phyloP scores from a whole-genome alignment of 148 eudicot species.

The Polygonum aviculare region DNA sequence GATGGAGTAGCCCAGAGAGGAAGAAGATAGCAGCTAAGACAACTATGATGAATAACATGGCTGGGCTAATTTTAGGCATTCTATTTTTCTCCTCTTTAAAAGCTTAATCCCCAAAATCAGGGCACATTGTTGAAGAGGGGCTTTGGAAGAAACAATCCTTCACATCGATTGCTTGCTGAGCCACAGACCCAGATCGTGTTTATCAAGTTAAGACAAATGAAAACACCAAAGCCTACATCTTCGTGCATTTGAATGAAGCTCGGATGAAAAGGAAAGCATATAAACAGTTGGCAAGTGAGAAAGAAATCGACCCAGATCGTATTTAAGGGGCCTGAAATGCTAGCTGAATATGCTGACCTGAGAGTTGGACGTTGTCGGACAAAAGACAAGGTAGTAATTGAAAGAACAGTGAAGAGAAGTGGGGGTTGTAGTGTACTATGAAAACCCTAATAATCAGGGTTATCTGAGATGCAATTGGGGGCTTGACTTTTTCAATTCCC shows the following conservation, averaged over 20 bases:
- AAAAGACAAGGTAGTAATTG: neutral
- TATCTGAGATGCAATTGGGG: neutral
- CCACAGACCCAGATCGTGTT: neutral
- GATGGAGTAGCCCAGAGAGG: constrained; percentile 12
- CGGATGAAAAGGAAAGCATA: neutral
- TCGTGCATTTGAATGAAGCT: neutral
- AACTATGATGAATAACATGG: constrained; percentile 11
- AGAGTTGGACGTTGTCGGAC: neutral
- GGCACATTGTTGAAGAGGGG: neutral
- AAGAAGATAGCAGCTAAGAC: constrained; percentile 13
- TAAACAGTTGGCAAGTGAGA: neutral
- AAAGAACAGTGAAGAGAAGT: neutral
- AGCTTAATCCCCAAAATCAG: neutral
- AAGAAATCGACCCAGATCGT: neutral
- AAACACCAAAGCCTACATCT: neutral
- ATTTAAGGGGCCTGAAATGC: neutral
- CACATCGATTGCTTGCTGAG: neutral
- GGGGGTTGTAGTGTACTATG: neutral
- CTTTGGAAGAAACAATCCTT: neutral
- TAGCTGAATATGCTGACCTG: neutral
- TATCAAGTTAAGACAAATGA: neutral
- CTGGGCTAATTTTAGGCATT: constrained; percentile 6
- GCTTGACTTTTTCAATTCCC: neutral
- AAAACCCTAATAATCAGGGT: neutral
- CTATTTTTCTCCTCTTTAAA: neutral